phyloP scores from a whole-genome alignment of 768 basidiomycete genomes.

The Auriscalpium orientale region DNA sequence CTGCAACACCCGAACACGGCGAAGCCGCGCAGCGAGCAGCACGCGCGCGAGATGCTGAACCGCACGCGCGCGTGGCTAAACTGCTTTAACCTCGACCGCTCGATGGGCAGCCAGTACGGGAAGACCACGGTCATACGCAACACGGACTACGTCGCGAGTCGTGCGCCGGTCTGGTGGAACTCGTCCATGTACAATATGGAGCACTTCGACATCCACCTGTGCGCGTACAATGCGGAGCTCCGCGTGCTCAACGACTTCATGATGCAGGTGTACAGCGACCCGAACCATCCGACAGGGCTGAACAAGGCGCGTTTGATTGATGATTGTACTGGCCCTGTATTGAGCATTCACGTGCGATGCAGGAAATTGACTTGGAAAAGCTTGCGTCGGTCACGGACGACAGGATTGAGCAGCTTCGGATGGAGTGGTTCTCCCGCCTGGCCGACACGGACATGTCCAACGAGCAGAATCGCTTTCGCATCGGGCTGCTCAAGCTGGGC shows the following conservation, averaged over 20 bases:
- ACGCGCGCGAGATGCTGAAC: conserved; percentile 84
- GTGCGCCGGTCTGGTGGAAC: conserved; percentile 30
- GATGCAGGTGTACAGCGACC: conserved; percentile 58
- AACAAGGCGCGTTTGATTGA: conserved; percentile 46
- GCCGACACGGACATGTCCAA: conserved; percentile 49
- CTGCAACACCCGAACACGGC: conserved; percentile 71
- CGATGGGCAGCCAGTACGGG: conserved; percentile 86
- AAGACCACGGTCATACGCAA: conserved; percentile 76
- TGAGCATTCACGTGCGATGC: not conserved
- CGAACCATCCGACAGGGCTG: conserved; percentile 63
- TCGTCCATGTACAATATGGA: conserved; percentile 38
- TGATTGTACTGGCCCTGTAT: not conserved
- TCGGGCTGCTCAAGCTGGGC: conserved; percentile 50
- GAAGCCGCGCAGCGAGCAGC: conserved; percentile 71
- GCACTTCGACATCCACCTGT: conserved; percentile 75
- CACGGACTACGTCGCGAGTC: conserved; percentile 67
- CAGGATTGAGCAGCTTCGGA: conserved; percentile 45
- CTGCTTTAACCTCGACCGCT: conserved; percentile 87
- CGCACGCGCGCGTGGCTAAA: conserved; percentile 88
- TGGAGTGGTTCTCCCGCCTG: conserved; percentile 47
- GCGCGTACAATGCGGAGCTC: conserved; percentile 70
- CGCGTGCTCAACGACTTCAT: conserved; percentile 55
- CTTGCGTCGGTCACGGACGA: conserved; percentile 67
- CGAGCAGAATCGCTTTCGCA: conserved; percentile 50
- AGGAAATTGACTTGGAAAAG: conserved; percentile 59